Evolutionary conservation across 2,329 filamentous ascomycete genomes (phyloP).

Genomic region (Fusarium odoratissimum): DNA sequence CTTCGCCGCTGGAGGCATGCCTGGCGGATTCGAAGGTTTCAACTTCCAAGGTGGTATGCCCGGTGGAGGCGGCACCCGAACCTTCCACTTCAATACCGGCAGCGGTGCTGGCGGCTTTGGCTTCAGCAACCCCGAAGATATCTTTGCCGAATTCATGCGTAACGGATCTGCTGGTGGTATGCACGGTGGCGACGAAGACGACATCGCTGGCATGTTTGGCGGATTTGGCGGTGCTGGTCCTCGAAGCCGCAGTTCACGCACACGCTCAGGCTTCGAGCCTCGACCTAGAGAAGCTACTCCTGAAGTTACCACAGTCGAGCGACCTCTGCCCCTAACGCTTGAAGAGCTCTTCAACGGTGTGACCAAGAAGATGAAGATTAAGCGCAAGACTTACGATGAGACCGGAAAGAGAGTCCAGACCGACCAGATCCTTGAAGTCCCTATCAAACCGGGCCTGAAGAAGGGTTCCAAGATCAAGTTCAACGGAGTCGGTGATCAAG

Average conservation of each 20-base stretch:
- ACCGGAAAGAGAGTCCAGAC: conserved; percentile 86
- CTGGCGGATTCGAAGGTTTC: conserved; percentile 64
- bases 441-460: conserved; percentile 95
- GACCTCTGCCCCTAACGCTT: conserved; percentile 80
- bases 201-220: conserved; percentile 67
- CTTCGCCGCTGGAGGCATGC: conserved; percentile 67
- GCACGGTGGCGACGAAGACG: conserved; percentile 56
- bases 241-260: conserved; percentile 55
- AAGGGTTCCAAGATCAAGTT: conserved; percentile 99
- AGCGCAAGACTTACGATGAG: conserved; percentile 92
- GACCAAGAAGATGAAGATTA: conserved; percentile 98
- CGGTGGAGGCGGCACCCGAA: conserved; percentile 59
- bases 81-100: conserved; percentile 73
- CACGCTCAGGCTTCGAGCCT: conserved; percentile 54
- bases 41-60: conserved; percentile 61
- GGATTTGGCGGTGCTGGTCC: conserved; percentile 57
- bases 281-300: conserved; percentile 65
- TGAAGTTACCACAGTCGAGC: conserved; percentile 92
- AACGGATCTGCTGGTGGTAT: conserved; percentile 55
- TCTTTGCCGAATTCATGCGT: conserved; percentile 87
- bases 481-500: conserved; percentile 95
- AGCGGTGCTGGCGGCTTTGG: conserved; percentile 74
- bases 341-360: conserved; percentile 90
- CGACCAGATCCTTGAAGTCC: conserved; percentile 92
- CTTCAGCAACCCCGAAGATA: conserved; percentile 85